Evolutionary conservation across 345 rosid species (phyloP), one percentile per base, ranked within the genome.

Genomic region (Eucalyptus fibrosa): DNA sequence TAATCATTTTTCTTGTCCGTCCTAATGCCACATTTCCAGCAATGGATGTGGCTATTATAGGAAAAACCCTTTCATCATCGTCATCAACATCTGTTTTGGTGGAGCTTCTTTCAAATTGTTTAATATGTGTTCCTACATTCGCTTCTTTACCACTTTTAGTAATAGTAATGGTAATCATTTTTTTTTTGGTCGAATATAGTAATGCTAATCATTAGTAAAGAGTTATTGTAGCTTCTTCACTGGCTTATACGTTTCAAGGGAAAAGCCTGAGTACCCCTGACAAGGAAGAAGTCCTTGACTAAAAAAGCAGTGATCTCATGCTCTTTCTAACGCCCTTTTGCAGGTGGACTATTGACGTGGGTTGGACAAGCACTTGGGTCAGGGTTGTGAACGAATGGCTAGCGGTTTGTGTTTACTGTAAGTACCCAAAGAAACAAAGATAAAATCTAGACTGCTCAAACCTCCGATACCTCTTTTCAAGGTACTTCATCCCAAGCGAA

Each of bases 281-380:
- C 83, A 37, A 37, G 83, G 42, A 37, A 72, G 26, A 72, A 72
- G 40, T 72, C 45, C 45, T 40, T 72, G 82, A 72, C 26, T 37
- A 72, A 72, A 50, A 19, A 9, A 9, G 37, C 44, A 34, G 44
- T 34, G 0, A 72, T 72, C 82, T 45, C 24, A 34, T 87, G 28
- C 86, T 30, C 28, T 13, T 45, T 5, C 12, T 59, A 37, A 26
- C 18, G 9, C 50, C 89, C 69, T 87, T 49, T 50, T 86, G 91
- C 92, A 97, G 99, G 93, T 97, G 99, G 99, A 97, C 99, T 34
- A 97, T 97, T 89, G 99, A 97, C 19, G 99, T 97, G 86, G 99
- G 99, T 83, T 97, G 99, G 99, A 97, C 99, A n/a, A 97, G 99
- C 91, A 93, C 99, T 85, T 97, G 99, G 99, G 99, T 97, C 37